Evolutionary conservation across 352 stramenopile genomes (phyloP).

Genomic region (Blastocystis sp.): DNA sequence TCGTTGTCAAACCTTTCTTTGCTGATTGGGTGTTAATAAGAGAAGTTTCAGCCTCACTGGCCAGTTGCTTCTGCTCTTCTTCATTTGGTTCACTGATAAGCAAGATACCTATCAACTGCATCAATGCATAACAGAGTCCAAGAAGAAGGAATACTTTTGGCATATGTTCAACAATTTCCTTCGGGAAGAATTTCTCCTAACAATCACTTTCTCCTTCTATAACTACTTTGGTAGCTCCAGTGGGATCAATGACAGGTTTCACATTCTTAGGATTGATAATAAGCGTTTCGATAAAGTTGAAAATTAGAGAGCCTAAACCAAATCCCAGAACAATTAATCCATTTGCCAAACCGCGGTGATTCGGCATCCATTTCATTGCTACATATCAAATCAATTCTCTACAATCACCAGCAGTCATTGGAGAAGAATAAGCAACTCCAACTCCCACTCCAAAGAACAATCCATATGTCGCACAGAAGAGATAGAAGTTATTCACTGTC

Average conservation of each 20-base stretch:
- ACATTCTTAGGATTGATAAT: conserved; percentile 65
- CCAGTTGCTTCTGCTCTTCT: conserved; percentile 22
- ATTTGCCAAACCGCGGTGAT: conserved; percentile 48
- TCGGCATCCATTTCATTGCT: conserved; percentile 67
- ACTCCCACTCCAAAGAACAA: conserved; percentile 52
- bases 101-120: conserved; percentile 42
- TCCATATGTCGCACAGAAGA: conserved; percentile 34
- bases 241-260: conserved; percentile 19
- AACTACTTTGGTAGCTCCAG: background rate
- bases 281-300: conserved; percentile 57
- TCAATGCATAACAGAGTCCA: background rate
- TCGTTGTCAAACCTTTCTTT: background rate
- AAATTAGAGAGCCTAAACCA: conserved; percentile 59
- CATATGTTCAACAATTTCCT: background rate
- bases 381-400: background rate
- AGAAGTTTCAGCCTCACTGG: background rate
- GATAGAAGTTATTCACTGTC: conserved; percentile 54
- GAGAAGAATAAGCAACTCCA: conserved; percentile 65
- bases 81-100: conserved; percentile 52
- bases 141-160: conserved; percentile 35
- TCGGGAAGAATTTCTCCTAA: conserved; percentile 58
- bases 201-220: background rate
- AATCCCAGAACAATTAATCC: conserved; percentile 64
- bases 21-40: background rate
- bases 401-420: conserved; percentile 45